phyloP scores from a whole-genome alignment of 176 grass and related monocot genomes.

The Lolium multiflorum region DNA sequence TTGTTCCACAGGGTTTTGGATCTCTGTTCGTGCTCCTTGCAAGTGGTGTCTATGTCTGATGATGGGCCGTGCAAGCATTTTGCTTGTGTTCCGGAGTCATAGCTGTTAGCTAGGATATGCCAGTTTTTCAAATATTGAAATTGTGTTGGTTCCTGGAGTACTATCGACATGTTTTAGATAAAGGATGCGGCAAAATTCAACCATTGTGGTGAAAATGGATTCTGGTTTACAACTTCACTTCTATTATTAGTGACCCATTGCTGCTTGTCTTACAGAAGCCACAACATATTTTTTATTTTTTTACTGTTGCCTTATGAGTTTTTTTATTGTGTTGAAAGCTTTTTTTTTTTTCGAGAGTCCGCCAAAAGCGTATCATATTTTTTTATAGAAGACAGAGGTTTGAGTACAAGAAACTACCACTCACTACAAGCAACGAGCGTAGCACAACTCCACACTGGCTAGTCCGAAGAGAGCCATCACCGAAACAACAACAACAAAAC shows the following conservation, averaged over 20 bases:
- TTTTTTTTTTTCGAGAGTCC: neutral
- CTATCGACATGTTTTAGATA: neutral
- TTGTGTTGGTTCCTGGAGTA: neutral
- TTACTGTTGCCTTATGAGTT: neutral
- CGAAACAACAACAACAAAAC: too few species aligned
- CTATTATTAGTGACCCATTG: too few species aligned
- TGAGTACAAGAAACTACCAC: too few species aligned
- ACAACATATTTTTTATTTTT: neutral
- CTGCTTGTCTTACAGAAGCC: too few species aligned
- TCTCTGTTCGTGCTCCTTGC: conserved; percentile 95
- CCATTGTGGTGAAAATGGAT: neutral
- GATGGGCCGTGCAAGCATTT: neutral
- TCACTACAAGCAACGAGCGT: too few species aligned
- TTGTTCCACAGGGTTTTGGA: conserved; percentile 75
- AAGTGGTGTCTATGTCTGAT: conserved; percentile 90
- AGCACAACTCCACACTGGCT: too few species aligned
- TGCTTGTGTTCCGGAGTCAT: neutral
- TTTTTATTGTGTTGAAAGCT: neutral
- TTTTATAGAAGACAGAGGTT: too few species aligned
- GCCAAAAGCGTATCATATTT: too few species aligned
- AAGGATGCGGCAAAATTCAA: neutral
- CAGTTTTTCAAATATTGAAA: neutral
- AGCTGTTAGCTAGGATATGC: conserved; percentile 16
- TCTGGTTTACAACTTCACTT: neutral
- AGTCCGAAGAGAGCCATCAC: too few species aligned